A percentile compares a stretch with the other conserved stretches of the same genome.
These are phyloP conservation scores for Candida broadrunensis DNA, from an alignment of 805 yeast genomes.

Conservation along the genomic window DNA sequence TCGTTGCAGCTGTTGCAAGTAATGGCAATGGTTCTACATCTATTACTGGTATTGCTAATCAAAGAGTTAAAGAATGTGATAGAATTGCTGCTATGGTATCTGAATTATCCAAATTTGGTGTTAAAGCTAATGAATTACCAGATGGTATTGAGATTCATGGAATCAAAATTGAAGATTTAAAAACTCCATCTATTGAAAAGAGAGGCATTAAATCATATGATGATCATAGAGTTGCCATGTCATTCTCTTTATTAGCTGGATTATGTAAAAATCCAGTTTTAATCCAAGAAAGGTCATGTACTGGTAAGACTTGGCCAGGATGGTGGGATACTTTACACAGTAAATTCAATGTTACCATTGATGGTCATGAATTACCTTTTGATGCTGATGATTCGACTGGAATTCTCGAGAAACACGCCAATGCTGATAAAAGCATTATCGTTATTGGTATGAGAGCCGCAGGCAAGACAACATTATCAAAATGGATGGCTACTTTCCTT, in stretches of 20 bases:
- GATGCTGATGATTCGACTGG: conserved; percentile 12
- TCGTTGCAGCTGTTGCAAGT: conserved; percentile 88
- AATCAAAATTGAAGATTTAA: conserved; percentile 46
- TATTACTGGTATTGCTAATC: conserved; percentile 95
- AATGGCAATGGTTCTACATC: conserved; percentile 54
- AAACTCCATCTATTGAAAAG: conserved; percentile 47
- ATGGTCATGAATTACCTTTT: conserved; percentile 62
- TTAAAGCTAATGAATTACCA: conserved; percentile 74
- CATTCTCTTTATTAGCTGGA: conserved; percentile 85
- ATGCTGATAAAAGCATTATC: conserved; percentile 58
- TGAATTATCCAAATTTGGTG: conserved; percentile 89
- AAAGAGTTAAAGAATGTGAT: conserved; percentile 96
- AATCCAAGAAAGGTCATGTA: conserved; percentile 84
- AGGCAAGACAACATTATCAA: conserved; percentile 85
- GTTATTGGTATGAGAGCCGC: conserved; percentile 98
- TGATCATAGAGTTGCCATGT: conserved; percentile 98
- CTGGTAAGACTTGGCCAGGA: conserved; percentile 99
- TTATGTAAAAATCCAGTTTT: conserved; percentile 60
- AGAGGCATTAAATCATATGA: conserved; percentile 79
- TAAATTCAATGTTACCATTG: conserved; percentile 58
- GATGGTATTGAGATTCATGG: conserved; percentile 93
- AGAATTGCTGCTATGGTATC: conserved; percentile 92
- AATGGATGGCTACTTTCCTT: conserved; percentile 68
- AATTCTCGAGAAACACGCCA: conserved; percentile 17
- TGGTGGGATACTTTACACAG: conserved; percentile 96